Evolutionary conservation across 1,284 basidiomycete genomes (phyloP), one percentile per base, ranked within the genome.

Genomic region (Sporisorium scitamineum): DNA sequence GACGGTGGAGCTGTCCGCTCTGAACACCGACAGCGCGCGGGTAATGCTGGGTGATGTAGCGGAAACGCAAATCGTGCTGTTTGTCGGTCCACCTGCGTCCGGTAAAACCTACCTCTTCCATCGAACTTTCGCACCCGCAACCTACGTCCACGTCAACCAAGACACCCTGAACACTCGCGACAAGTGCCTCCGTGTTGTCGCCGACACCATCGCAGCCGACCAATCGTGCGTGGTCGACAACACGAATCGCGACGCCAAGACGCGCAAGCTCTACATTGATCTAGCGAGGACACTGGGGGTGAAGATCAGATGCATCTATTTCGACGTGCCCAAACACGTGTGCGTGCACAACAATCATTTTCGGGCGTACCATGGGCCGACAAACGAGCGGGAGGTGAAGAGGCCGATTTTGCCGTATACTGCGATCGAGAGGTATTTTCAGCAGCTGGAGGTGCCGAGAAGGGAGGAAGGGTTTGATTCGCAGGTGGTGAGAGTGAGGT

Each of bases 91-190:
- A 59, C 95, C 96, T 0, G 92, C 91, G 53, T 87, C 94, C 1
- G 95, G 95, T 47, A 98, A 98, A 86, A 92, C 93, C 0, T 89
- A 90, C 0, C 93, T 95, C 84, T 97, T 89, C 86, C 87, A 87
- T 13, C 88, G 85, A 41, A 87, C 94, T 80, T 95, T 97, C 82
- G 85, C 87, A n/a, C 87, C 90, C 0, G 87, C 85, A 5, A 90
- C 88, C 14, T 96, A 97, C 84, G 87, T 88, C 1, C 79, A 79
- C 54, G 68, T 83, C 60, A 82, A 83, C 32, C 78, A 80, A 86
- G 81, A 83, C 57, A 91, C 87, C 1, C 87, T 97, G 1, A 89
- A 89, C 60, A 90, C 90, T 13, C 88, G 92, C 48, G 87, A 90
- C 6, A 93, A 91, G 82, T 97, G 95, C 78, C 70, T 94, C 34